Percentiles rank a stretch among this genome's conserved stretches.
These are phyloP conservation scores for Solanum gandarillasii DNA, from an alignment of 257 asterid species.

Conservation along the genomic window DNA sequence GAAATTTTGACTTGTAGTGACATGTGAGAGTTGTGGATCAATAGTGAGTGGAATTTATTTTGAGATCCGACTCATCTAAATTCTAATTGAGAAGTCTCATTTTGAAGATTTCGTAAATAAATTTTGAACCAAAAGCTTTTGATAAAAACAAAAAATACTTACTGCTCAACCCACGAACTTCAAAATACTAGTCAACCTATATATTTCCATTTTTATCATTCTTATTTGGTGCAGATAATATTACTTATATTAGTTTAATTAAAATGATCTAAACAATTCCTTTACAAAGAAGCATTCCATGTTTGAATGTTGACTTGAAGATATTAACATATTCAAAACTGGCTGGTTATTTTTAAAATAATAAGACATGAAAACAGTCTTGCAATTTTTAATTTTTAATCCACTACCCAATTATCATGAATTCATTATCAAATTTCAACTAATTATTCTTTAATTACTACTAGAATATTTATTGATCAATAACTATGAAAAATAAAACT, in stretches of 20 bases:
- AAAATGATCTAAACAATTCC: background rate
- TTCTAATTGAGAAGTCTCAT: background rate
- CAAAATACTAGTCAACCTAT: background rate
- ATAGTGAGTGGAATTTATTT: background rate
- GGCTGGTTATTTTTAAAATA: background rate
- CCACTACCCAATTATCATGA: too few relatives aligned
- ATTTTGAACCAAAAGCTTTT: fast-evolving
- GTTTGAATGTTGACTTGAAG: background rate
- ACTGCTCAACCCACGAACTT: background rate
- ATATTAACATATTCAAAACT: background rate
- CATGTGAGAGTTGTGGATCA: background rate
- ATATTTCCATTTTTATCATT: background rate
- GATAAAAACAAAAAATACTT: too few relatives aligned
- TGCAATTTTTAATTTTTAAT: too few relatives aligned
- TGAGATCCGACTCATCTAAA: fast-evolving
- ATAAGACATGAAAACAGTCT: too few relatives aligned
- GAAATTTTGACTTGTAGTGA: background rate
- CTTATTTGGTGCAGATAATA: background rate
- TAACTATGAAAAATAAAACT: too few relatives aligned
- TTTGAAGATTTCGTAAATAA: background rate
- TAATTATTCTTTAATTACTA: too few relatives aligned
- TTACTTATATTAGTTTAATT: background rate
- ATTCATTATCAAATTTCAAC: too few relatives aligned
- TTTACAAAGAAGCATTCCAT: background rate
- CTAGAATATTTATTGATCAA: too few relatives aligned